Evolutionary conservation across 192 early-diverging fungal species (phyloP).

Genomic region (Chytriomyces confervae): DNA sequence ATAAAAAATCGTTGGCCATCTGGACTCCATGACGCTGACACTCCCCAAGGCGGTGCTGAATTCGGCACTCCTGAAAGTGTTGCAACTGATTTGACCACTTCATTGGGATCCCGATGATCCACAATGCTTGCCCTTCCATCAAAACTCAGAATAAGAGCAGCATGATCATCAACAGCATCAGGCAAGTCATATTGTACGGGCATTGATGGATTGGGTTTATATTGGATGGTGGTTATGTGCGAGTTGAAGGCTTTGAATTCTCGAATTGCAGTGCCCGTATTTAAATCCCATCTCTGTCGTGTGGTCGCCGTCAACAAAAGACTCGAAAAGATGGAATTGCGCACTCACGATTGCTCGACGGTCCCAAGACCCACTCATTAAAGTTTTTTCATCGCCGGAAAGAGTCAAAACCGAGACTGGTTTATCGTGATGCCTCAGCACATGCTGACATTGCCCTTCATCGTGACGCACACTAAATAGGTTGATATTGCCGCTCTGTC

Average conservation of each 20-base stretch:
- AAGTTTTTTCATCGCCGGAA: slow-evolving; percentile 77
- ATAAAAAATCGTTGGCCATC: slow-evolving; percentile 82
- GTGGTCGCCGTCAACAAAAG: not conserved
- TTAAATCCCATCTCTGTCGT: slow-evolving; percentile 74
- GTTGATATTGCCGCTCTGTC: slow-evolving; percentile 80
- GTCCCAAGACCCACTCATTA: slow-evolving; percentile 97
- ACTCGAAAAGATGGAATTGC: slow-evolving; percentile 19
- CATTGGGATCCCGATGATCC: slow-evolving; percentile 42
- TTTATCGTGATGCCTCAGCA: slow-evolving; percentile 78
- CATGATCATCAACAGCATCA: not conserved
- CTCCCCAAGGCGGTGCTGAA: slow-evolving; percentile 50
- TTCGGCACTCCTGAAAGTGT: slow-evolving; percentile 5
- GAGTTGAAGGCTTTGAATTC: slow-evolving; percentile 53
- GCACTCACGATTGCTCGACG: slow-evolving; percentile 72
- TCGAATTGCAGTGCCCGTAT: slow-evolving; percentile 73
- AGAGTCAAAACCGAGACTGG: slow-evolving; percentile 85
- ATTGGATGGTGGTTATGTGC: slow-evolving; percentile 18
- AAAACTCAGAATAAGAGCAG: slow-evolving; percentile 35
- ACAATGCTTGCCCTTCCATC: slow-evolving; percentile 48
- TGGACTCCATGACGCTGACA: slow-evolving; percentile 75
- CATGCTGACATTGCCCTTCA: slow-evolving; percentile 87
- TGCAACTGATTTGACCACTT: slow-evolving; percentile 33
- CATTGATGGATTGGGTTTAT: not conserved
- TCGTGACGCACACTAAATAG: slow-evolving; percentile 90
- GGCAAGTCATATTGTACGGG: not conserved